Base-by-base conservation (phyloP, 257 asterid genomes). In the Lantana camara region DNA sequence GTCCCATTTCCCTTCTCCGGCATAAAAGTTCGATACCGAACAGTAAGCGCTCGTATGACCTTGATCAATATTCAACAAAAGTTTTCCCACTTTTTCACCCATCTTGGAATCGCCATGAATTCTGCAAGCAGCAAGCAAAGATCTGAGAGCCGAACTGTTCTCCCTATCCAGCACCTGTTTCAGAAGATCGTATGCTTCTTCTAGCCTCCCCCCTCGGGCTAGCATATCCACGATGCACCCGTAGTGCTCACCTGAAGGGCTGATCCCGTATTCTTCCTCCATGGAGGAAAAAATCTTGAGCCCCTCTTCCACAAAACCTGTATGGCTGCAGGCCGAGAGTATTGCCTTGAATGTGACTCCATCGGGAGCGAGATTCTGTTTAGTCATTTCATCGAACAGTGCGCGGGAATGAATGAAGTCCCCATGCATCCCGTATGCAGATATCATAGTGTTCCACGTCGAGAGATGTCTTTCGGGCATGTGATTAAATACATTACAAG, bases 301-400 rank as follows among this genome's bases (percentile, higher is more conserved):
- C 12, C 94, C 94, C 69, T 80, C 81, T 5, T 71, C 59, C 40
- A 83, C 23, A 0, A 58, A 38, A 22, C 94, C 94, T 5, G 75
- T 49, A 52, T 85, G 90, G 82, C 94, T 85, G 69, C 94, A 85
- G 13, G 88, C 82, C 0, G 88, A 80, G 53, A 85, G 82, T 11
- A 85, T 9, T n/a, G 87, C 61, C 60, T 72, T 85, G 71, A 82
- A 72, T 9, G 90, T 83, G 13, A 75, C 68, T 10, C 70, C 79
- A 58, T 85, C 88, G 1, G 81, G 84, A n/a, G 32, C 41, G 9
- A 80, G 5, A 3, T 70, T 63, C 24, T 49, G 69, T 9, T 45
- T 35, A 47, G 60, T 75, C 94, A 85, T 80, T 27, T 19, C 69
- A 29, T 60, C 53, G 23, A 79, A 76, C 77, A 85, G 40, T 35